Evolutionary conservation across 768 basidiomycete species (phyloP), one percentile per base, ranked within the genome.

Genomic region (Naganishia vaughanmartiniae): DNA sequence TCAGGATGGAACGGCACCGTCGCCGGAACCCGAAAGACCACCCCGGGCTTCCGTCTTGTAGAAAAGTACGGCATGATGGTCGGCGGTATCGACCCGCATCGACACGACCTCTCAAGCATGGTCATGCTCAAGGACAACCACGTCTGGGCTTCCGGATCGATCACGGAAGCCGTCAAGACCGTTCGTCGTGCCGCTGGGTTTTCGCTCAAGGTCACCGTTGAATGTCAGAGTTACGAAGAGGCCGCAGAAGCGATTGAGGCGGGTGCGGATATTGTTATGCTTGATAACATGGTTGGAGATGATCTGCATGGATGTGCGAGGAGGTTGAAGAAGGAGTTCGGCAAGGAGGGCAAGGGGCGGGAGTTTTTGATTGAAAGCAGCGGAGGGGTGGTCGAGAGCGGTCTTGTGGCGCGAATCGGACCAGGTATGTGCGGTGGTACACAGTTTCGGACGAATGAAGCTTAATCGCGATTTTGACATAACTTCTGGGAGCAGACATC

Each of bases 51-150:
- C 84, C 85, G 96, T 56, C 84, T 97, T 34, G 94, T 98, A 6
- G 96, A 99, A 82, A 99, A 99, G 82, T 97, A 99, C 79, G 96
- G 89, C 4, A 98, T 99, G 96, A 75, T 98, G 54, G 92, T 98
- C 17, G 96, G 96, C 21, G 96, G 96, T 7, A 90, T 97, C 75
- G 95, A 99, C 79, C 84, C 91, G 11, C 96, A 99, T 83, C 87
- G 96, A 28, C 89, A 96, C 74, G 94, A 98, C 81, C 85, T 98
- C n/a, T 93, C 91, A 33, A 91, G 90, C 79, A 98, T 99, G 96
- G 94, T 99, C 78, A 99, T 99, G 96, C 87, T 99, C 76, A 98
- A 98, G 82, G 96, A 99, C 76, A 99, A 99, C 79, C 96, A 99
- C 79, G 91, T 98, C 78, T 97, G 93, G 94, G 95, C 93, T 3